A percentile compares a stretch with the other conserved stretches of the same genome.
These are phyloP conservation scores for Saccharomyces eubayanus DNA, from an alignment of 805 yeast genomes.

Conservation along the genomic window DNA sequence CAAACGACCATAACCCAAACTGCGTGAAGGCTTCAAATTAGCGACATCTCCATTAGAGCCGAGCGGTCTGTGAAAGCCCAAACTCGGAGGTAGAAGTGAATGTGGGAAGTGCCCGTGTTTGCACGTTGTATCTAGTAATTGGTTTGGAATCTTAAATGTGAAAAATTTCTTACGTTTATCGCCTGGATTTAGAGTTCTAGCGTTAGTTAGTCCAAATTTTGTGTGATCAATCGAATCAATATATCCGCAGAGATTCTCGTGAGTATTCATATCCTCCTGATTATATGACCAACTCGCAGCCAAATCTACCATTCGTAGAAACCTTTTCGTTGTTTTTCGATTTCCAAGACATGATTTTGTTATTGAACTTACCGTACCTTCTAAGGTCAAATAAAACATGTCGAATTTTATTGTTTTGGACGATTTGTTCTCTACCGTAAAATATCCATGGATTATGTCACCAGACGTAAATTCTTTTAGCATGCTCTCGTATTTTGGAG, in stretches of 20 bases:
- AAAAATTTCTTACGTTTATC: constrained; percentile 44
- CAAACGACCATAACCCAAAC: constrained; percentile 45
- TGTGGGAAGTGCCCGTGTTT: constrained; percentile 30
- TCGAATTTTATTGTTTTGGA: constrained; percentile 40
- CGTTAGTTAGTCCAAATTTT: constrained; percentile 35
- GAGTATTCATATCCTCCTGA: constrained; percentile 11
- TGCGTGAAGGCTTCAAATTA: constrained; percentile 22
- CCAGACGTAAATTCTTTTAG: constrained; percentile 43
- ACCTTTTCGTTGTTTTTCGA: constrained; percentile 20
- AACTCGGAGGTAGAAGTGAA: constrained; percentile 31
- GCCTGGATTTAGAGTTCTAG: constrained; percentile 38
- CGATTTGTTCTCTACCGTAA: constrained; percentile 35
- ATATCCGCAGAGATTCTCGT: background rate
- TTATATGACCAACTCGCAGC: constrained; percentile 41
- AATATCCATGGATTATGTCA: constrained; percentile 42
- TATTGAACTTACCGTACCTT: constrained; percentile 34
- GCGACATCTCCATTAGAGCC: constrained; percentile 11
- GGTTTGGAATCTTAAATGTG: constrained; percentile 44
- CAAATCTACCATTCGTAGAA: constrained; percentile 41
- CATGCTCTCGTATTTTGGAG: constrained; percentile 18
- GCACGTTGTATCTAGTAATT: constrained; percentile 43
- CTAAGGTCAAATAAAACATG: constrained; percentile 46
- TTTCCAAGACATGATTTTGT: constrained; percentile 1
- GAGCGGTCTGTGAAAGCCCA: constrained; percentile 26
- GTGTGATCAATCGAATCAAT: constrained; percentile 19